phyloP scores from a whole-genome alignment of 208 protist genomes.

The Phytomonas sp. region DNA sequence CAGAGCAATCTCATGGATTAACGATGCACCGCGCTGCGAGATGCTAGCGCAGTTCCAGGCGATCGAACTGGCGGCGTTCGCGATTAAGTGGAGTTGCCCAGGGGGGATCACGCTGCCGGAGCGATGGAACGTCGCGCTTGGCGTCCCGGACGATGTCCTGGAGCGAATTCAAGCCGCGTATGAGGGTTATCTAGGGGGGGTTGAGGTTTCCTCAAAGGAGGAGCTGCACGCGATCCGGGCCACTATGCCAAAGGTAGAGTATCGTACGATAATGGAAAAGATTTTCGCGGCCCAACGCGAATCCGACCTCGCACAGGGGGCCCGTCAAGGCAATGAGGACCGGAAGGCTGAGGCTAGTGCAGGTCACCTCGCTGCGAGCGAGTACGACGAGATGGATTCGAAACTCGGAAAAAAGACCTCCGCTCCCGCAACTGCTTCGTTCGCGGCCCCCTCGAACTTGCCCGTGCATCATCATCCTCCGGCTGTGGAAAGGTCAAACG shows the following conservation, averaged over 20 bases:
- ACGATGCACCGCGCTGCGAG: conserved; percentile 59
- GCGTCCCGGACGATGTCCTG: conserved; percentile 17
- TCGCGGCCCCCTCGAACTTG: background rate
- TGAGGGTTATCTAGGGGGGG: conserved; percentile 8
- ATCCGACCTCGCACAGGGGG: background rate
- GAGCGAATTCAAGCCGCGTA: conserved; percentile 15
- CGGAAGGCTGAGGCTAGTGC: background rate
- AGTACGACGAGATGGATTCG: background rate
- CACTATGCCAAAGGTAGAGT: conserved; percentile 8
- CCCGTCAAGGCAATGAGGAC: background rate
- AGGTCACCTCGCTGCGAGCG: background rate
- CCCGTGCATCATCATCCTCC: background rate
- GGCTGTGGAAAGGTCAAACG: background rate
- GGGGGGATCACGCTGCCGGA: conserved; percentile 25
- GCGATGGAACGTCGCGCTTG: conserved; percentile 50
- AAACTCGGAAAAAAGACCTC: background rate
- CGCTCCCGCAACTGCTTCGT: background rate
- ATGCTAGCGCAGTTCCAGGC: conserved; percentile 22
- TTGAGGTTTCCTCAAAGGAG: conserved; percentile 4
- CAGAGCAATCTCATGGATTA: conserved; percentile 46
- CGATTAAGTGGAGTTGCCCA: conserved; percentile 34
- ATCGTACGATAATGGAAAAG: conserved; percentile 20
- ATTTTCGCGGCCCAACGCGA: background rate
- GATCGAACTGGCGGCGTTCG: conserved; percentile 46
- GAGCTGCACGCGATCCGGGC: conserved; percentile 11